Evolutionary conservation across 2,329 filamentous ascomycete species (phyloP), one percentile per base, ranked within the genome.

Genomic region (Atkinsonella hypoxylon): DNA sequence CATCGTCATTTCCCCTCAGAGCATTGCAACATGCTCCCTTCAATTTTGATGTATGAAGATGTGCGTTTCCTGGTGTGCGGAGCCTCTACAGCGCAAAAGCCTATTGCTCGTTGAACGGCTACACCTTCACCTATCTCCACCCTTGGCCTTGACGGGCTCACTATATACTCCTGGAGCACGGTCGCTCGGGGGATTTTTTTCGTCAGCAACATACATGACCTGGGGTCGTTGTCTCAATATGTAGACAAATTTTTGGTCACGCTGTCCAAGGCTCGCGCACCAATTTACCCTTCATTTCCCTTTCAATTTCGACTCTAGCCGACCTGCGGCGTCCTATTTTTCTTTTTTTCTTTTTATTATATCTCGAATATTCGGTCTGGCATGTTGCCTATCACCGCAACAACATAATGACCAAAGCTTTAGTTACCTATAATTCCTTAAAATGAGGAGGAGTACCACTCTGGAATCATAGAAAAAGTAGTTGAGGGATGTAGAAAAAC

Each of bases 281-380:
- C 44, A 18, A 40, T 46, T 26, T 52, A 54, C 53, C 57, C 53
- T 53, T 51, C 50, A 57, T 62, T 60, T 53, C 51, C 64, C 60
- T 66, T n/a, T n/a, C 64, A 59, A 66, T 66, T 62, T 58, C 64
- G 63, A 64, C 56, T 54, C 51, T 51, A 60, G 59, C 60, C 60
- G 59, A 55, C 59, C 61, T 59, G 55, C 57, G 62, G 62, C 48
- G 15, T 34, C n/a, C 58, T 59, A 51, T 55, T 62, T 56, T 57
- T 56, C 56, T 55, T 53, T 49, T 26, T 53, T 50, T 43, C 44
- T 47, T 47, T 41, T 38, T 40, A 17, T 32, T 20, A 41, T 32
- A 13, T 40, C 26, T 6, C n/a, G 13, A 12, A 48, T 43, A 12
- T 34, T n/a, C 42, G 30, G 17, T 34, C 18, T 43, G 10, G 4